These are phyloP conservation scores for Candida palmyrensis DNA, from an alignment of 805 yeast genomes.

Conservation along the genomic window DNA sequence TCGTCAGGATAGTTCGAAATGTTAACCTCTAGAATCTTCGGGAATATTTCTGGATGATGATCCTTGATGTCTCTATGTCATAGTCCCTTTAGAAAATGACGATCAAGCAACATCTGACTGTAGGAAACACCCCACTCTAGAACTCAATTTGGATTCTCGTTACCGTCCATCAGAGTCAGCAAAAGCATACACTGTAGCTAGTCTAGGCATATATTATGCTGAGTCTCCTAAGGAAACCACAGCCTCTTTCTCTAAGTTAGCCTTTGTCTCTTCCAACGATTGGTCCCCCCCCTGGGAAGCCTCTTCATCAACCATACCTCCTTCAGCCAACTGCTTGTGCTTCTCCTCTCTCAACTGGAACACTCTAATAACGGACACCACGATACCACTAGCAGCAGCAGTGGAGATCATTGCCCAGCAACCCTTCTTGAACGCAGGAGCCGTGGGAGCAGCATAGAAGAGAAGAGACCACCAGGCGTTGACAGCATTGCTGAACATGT, in stretches of 20 bases:
- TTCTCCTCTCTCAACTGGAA: conserved; percentile 37
- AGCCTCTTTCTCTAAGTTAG: not conserved
- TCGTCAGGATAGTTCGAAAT: too few species aligned
- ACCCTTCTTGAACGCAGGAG: conserved; percentile 48
- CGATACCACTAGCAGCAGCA: conserved; percentile 34
- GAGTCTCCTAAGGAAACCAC: too few species aligned
- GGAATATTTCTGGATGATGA: too few species aligned
- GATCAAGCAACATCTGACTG: too few species aligned
- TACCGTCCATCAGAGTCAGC: not conserved
- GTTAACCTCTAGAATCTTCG: too few species aligned
- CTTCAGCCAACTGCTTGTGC: not conserved
- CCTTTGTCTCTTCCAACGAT: not conserved
- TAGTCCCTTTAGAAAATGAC: too few species aligned
- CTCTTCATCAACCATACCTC: conserved; percentile 1
- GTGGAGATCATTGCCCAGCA: conserved; percentile 57
- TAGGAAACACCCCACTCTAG: too few species aligned
- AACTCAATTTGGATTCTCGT: not conserved
- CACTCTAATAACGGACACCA: conserved; percentile 37
- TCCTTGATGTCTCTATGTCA: too few species aligned
- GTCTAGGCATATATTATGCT: too few species aligned
- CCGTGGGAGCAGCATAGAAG: conserved; percentile 48
- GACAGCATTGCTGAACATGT: conserved; percentile 58
- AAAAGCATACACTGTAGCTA: too few species aligned
- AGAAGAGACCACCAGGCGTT: conserved; percentile 62
- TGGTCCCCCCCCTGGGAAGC: not conserved